These are phyloP conservation scores for Euphorbia celastroides DNA, from an alignment of 441 rosid genomes.

Conservation along the genomic window DNA sequence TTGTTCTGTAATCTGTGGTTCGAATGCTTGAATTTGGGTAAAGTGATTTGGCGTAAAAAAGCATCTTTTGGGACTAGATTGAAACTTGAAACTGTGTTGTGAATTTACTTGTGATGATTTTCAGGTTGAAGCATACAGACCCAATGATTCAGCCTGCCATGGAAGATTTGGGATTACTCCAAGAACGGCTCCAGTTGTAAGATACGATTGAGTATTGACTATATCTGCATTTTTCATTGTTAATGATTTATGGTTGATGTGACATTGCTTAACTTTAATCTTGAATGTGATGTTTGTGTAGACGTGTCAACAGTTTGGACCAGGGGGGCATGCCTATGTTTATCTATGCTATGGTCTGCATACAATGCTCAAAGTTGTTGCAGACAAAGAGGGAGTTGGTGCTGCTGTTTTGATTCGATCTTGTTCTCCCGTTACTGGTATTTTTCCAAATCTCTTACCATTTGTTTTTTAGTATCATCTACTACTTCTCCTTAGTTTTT, in stretches of 20 bases:
- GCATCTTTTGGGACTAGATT: too few species aligned
- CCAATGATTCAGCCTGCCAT: slow-evolving; percentile 91
- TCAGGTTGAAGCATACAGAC: slow-evolving; percentile 95
- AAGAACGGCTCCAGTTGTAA: slow-evolving; percentile 83
- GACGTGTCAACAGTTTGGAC: slow-evolving; percentile 56
- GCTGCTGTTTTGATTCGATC: slow-evolving; percentile 82
- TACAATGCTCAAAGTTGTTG: slow-evolving; percentile 83
- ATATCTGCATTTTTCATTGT: neutral
- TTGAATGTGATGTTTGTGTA: slow-evolving; percentile 1
- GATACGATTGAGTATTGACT: slow-evolving; percentile 3
- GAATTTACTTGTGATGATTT: neutral
- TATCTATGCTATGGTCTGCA: slow-evolving; percentile 91
- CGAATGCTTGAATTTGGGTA: too few species aligned
- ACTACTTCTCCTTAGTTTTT: neutral
- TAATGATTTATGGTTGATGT: neutral
- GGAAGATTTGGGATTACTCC: slow-evolving; percentile 75
- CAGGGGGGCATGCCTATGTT: slow-evolving; percentile 75
- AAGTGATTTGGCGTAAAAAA: too few species aligned
- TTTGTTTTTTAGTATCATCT: neutral
- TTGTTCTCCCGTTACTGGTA: slow-evolving; percentile 82
- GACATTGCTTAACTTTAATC: neutral
- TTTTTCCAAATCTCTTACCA: neutral
- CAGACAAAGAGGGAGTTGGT: slow-evolving; percentile 83
- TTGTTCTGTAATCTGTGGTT: too few species aligned
- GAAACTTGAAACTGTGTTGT: too few species aligned